Percentiles rank a stretch among this genome's conserved stretches.
Evolutionary conservation across 306 rosid genomes (phyloP).

Genomic region (Vigna angularis): DNA sequence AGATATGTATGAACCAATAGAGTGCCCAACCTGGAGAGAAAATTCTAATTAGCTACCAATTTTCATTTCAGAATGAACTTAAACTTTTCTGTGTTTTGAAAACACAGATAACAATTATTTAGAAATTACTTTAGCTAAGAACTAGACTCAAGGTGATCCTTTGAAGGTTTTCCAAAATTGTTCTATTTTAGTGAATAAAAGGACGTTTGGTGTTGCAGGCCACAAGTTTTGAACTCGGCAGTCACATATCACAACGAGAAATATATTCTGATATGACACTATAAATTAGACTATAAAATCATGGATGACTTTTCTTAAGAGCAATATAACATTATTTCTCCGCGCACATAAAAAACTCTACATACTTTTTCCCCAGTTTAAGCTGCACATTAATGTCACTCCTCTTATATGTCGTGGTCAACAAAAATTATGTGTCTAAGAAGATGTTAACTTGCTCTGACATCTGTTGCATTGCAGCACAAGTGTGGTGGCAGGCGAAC

Average conservation of each 20-base stretch:
- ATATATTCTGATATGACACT: not conserved
- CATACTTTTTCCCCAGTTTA: not conserved
- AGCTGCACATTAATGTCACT: not conserved
- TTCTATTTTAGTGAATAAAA: conserved; percentile 30
- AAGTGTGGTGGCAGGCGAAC: conserved; percentile 1
- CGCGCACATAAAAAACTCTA: not conserved
- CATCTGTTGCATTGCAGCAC: conserved; percentile 1
- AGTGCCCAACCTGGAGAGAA: conserved; percentile 80
- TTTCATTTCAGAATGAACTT: conserved; percentile 26
- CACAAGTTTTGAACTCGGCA: conserved; percentile 13
- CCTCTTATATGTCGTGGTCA: too few relatives aligned
- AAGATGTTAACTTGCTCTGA: not conserved
- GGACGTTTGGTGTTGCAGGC: conserved; percentile 15
- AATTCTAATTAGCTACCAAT: conserved; percentile 45
- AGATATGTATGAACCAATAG: conserved; percentile 82
- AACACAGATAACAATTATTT: not conserved
- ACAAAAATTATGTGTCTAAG: too few relatives aligned
- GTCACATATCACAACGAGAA: not conserved
- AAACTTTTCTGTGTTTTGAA: conserved; percentile 15
- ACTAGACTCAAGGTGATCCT: conserved; percentile 23
- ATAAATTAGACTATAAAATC: not conserved
- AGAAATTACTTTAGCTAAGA: conserved; percentile 29
- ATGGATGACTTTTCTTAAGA: conserved; percentile 8
- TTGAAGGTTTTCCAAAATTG: conserved; percentile 33
- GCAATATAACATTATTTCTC: conserved; percentile 27